Evolutionary conservation across 2,329 filamentous ascomycete genomes (phyloP).

Genomic region (Geosmithia flava): DNA sequence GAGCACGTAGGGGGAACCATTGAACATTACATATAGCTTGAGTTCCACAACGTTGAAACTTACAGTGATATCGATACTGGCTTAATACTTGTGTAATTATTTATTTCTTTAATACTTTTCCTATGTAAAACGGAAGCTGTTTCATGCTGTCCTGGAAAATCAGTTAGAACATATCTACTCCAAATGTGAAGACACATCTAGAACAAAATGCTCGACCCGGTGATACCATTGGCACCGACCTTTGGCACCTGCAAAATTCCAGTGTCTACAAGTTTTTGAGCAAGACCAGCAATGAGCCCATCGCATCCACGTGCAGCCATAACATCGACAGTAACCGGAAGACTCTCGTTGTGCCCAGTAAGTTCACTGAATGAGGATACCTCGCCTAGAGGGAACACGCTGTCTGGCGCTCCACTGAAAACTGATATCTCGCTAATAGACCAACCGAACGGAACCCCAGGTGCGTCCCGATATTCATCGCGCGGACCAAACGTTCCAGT

Average conservation of each 20-base stretch:
- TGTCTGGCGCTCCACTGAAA: conserved; percentile 24
- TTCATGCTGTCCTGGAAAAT: too few relatives aligned
- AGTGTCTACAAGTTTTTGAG: conserved; percentile 33
- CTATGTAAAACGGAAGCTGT: too few relatives aligned
- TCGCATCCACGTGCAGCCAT: conserved; percentile 49
- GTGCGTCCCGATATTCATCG: conserved; percentile 22
- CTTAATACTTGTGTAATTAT: too few relatives aligned
- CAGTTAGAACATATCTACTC: too few relatives aligned
- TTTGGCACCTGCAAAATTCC: conserved; percentile 33
- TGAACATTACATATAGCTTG: too few relatives aligned
- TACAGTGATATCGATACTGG: too few relatives aligned
- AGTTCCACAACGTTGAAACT: too few relatives aligned
- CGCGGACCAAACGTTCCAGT: conserved; percentile 8
- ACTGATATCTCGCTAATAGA: conserved; percentile 18
- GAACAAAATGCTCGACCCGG: too few relatives aligned
- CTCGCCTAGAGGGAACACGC: conserved; percentile 28
- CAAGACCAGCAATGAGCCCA: conserved; percentile 40
- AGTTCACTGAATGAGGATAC: conserved; percentile 19
- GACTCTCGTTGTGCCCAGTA: conserved; percentile 29
- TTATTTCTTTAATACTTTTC: too few relatives aligned
- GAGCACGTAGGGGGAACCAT: too few relatives aligned
- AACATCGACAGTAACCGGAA: conserved; percentile 46
- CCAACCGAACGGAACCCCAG: conserved; percentile 34
- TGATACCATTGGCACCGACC: conserved; percentile 13
- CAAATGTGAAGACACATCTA: too few relatives aligned